A percentile compares a stretch with the other conserved stretches of the same genome.
Evolutionary conservation across 2,329 filamentous ascomycete species (phyloP).

Genomic region (Alternaria sp.): DNA sequence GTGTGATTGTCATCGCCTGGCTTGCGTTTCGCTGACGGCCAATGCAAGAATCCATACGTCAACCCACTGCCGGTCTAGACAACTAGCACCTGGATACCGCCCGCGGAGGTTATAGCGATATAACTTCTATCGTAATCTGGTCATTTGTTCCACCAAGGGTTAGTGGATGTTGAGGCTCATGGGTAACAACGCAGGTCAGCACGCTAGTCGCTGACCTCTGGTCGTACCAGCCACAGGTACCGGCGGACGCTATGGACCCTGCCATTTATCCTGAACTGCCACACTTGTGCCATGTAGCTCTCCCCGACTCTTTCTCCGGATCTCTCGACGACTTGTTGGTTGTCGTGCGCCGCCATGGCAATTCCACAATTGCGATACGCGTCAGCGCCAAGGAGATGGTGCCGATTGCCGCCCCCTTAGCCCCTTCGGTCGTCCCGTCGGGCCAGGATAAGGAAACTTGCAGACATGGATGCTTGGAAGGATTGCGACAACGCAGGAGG

Average conservation of each 20-base stretch:
- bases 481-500: slow-evolving; percentile 10
- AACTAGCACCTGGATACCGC: too few species aligned
- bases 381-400: slow-evolving; percentile 33
- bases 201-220: not conserved
- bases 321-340: not conserved
- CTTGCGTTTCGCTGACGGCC: too few species aligned
- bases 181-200: not conserved
- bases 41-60: too few species aligned
- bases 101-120: not conserved
- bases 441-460: slow-evolving; percentile 17
- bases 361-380: slow-evolving; percentile 18
- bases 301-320: not conserved
- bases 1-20: too few species aligned
- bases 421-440: slow-evolving; percentile 23
- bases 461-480: slow-evolving; percentile 18
- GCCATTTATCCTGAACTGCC: not conserved
- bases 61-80: too few species aligned
- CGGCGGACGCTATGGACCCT: not conserved
- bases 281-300: not conserved
- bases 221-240: not conserved
- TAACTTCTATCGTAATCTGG: not conserved
- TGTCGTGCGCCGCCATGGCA: not conserved
- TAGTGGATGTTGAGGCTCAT: not conserved
- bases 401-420: slow-evolving; percentile 32
- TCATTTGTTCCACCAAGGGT: not conserved